Conservation (phyloP, 441 rosid species). For the Populus hybrid region DNA sequence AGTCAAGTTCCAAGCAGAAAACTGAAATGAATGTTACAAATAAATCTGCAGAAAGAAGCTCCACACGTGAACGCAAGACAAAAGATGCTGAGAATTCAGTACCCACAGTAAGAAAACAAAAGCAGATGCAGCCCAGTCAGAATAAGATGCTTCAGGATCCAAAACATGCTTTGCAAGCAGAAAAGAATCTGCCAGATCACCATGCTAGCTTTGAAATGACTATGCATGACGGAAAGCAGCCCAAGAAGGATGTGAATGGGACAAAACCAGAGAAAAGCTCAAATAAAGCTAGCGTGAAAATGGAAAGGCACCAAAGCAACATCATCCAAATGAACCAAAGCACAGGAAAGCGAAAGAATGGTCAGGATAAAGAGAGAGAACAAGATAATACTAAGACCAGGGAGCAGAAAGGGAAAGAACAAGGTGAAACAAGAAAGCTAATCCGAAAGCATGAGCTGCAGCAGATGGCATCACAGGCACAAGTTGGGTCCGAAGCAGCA, state of each 20-base stretch:
- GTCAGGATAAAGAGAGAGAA: slow-evolving; percentile 33
- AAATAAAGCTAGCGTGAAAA: slow-evolving; percentile 23
- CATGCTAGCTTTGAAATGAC: slow-evolving; percentile 29
- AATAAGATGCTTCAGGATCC: slow-evolving; percentile 27
- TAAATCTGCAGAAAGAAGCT: slow-evolving; percentile 33
- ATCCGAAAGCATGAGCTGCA: slow-evolving; percentile 38
- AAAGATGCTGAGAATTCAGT: slow-evolving; percentile 26
- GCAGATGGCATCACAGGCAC: slow-evolving; percentile 17
- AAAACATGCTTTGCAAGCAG: slow-evolving; percentile 18
- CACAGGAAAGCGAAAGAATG: slow-evolving; percentile 31
- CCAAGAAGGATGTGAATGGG: slow-evolving; percentile 31
- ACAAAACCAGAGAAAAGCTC: slow-evolving; percentile 26
- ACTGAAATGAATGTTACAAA: slow-evolving; percentile 21
- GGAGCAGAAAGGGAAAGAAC: slow-evolving; percentile 38
- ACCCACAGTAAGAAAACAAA: slow-evolving; percentile 22
- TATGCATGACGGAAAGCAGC: slow-evolving; percentile 29
- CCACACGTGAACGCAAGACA: slow-evolving; percentile 21
- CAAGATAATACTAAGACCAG: slow-evolving; percentile 28
- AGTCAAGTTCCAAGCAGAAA: slow-evolving; percentile 32
- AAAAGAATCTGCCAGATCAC: slow-evolving; percentile 25
- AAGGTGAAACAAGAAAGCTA: slow-evolving; percentile 27
- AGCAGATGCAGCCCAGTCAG: slow-evolving; percentile 31
- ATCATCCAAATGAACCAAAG: slow-evolving; percentile 15
- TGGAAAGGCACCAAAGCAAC: slow-evolving; percentile 30
- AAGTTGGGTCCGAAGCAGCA: slow-evolving; percentile 30